phyloP scores from a whole-genome alignment of 306 rosid genomes.

The Rosa chinensis region DNA sequence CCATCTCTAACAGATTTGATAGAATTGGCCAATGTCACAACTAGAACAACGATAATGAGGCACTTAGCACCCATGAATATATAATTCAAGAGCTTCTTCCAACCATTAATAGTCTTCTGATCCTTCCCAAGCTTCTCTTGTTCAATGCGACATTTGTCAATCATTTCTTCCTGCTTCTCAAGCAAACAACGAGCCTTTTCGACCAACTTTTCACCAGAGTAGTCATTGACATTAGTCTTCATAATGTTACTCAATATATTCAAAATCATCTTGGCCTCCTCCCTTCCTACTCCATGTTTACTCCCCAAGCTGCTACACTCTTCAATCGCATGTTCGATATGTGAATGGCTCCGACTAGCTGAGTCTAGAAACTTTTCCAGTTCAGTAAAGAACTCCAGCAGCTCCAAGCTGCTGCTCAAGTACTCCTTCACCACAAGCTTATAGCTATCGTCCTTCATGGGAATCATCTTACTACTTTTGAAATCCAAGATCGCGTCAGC shows the following conservation, averaged over 20 bases:
- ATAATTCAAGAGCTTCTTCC: not conserved
- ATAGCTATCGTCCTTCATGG: not conserved
- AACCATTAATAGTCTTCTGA: not conserved
- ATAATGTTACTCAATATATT: not conserved
- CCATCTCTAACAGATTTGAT: not conserved
- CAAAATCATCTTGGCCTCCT: not conserved
- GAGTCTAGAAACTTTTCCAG: not conserved
- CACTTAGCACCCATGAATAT: not conserved
- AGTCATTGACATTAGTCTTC: not conserved
- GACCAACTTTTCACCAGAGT: not conserved
- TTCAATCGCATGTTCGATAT: not conserved
- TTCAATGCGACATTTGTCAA: not conserved
- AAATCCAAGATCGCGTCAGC: not conserved
- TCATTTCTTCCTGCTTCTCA: not conserved
- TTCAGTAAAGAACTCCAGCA: not conserved
- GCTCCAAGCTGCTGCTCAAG: not conserved
- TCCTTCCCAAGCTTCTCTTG: not conserved
- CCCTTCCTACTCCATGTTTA: not conserved
- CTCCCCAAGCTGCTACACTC: not conserved
- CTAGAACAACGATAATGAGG: not conserved
- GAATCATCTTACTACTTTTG: not conserved
- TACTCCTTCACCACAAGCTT: not conserved
- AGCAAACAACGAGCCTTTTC: not conserved
- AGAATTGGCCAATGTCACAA: too few relatives aligned
- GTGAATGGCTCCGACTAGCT: not conserved